Percentiles rank a stretch among this genome's conserved stretches.
These are phyloP conservation scores for Fomitopsis serialis DNA, from an alignment of 768 basidiomycete species.

Conservation along the genomic window DNA sequence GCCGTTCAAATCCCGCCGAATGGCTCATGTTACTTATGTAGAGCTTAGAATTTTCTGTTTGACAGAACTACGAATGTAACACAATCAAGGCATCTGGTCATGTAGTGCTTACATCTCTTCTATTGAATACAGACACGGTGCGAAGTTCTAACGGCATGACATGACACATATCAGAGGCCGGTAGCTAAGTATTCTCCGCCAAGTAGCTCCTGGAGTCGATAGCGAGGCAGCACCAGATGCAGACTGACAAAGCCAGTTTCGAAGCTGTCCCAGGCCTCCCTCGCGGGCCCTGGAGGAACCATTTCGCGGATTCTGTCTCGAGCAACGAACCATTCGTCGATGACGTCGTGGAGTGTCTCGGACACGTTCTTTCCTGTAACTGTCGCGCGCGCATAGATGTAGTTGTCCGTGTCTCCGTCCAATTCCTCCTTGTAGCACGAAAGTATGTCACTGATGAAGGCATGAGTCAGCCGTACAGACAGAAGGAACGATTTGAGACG, in stretches of 20 bases:
- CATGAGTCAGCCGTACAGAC: background rate
- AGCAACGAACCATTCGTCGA: conserved; percentile 7
- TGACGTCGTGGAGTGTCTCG: conserved; percentile 3
- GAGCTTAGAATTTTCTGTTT: no score
- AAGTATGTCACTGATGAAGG: conserved; percentile 7
- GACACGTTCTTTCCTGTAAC: background rate
- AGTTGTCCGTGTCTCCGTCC: conserved; percentile 9
- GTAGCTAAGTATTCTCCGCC: background rate
- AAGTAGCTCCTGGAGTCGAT: background rate
- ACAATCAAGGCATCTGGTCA: no score
- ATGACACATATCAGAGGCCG: no score
- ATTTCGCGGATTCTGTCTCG: background rate
- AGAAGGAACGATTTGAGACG: background rate
- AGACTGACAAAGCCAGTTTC: background rate
- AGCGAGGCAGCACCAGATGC: background rate
- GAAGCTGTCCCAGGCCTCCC: conserved; percentile 4
- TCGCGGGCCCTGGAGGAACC: background rate
- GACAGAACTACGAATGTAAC: no score
- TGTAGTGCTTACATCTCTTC: no score
- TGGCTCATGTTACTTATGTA: no score
- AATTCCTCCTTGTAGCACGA: conserved; percentile 16
- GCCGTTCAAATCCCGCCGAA: no score
- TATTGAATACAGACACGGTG: no score
- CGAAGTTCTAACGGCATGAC: no score
- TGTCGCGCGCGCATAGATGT: conserved; percentile 8